phyloP scores from a whole-genome alignment of 2,329 filamentous ascomycete genomes.

The Macrophomina pseudophaseolina region DNA sequence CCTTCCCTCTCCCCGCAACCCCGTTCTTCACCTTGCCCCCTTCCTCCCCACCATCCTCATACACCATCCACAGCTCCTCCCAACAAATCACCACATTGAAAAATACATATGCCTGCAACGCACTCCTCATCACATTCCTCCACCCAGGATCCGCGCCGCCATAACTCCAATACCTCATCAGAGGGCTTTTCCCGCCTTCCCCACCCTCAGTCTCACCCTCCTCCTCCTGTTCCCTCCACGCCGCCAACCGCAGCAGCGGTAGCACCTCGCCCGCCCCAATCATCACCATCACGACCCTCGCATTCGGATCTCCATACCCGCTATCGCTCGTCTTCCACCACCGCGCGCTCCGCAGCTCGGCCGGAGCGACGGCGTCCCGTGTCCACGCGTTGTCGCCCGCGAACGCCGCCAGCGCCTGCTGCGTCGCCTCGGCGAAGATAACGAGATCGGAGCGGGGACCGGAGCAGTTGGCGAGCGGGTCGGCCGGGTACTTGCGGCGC shows the following conservation, averaged over 20 bases:
- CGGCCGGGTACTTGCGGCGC: conserved; percentile 3
- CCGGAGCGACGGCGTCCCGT: background rate
- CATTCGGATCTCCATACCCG: background rate
- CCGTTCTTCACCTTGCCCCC: background rate
- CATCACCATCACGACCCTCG: conserved; percentile 7
- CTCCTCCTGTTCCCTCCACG: background rate
- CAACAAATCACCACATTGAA: background rate
- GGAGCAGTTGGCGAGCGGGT: background rate
- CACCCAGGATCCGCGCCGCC: background rate
- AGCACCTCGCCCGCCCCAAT: background rate
- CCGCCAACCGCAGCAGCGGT: conserved; percentile 9
- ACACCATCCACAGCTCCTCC: background rate
- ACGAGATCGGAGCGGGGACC: background rate
- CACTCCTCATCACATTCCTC: background rate
- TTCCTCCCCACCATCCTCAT: background rate
- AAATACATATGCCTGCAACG: background rate
- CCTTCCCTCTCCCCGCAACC: background rate
- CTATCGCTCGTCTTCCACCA: background rate
- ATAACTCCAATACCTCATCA: background rate
- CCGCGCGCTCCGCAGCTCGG: background rate
- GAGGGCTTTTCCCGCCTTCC: background rate
- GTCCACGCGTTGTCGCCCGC: background rate
- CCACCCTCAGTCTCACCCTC: background rate
- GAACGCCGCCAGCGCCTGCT: background rate
- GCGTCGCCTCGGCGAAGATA: background rate